Evolutionary conservation across 768 basidiomycete species (phyloP).

Genomic region (Lactarius quietus): DNA sequence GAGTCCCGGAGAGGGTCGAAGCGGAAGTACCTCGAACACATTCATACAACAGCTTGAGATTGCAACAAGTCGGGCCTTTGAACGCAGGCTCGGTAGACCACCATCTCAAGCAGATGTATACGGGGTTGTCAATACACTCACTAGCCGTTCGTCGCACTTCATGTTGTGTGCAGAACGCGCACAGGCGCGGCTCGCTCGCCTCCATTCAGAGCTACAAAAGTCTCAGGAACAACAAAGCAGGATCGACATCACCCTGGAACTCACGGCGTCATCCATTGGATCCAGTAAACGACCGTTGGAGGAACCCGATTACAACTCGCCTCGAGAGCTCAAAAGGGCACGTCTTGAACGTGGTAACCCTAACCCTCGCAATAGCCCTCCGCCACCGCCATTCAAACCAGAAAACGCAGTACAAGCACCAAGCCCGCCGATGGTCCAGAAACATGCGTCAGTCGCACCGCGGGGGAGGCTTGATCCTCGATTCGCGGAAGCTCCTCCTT

Average conservation of each 20-base stretch:
- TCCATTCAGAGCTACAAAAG: slow-evolving; percentile 6
- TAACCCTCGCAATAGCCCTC: not conserved
- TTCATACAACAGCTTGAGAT: not conserved
- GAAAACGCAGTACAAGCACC: not conserved
- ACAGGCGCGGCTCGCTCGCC: slow-evolving; percentile 13
- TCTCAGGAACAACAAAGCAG: not conserved
- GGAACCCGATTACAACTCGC: not conserved
- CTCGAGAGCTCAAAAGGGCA: slow-evolving; percentile 3
- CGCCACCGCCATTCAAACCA: not conserved
- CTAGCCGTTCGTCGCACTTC: not conserved
- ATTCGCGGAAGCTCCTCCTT: not conserved
- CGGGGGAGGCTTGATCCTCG: not conserved
- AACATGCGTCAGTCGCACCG: not conserved
- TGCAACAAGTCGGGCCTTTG: slow-evolving; percentile 7
- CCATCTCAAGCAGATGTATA: slow-evolving; percentile 4
- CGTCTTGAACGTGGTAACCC: not conserved
- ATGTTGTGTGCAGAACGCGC: slow-evolving; percentile 4
- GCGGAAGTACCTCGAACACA: not conserved
- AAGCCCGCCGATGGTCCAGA: not conserved
- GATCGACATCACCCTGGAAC: not conserved
- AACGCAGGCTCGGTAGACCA: slow-evolving; percentile 9
- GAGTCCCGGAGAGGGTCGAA: not conserved
- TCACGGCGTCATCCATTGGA: not conserved
- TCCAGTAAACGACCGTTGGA: not conserved
- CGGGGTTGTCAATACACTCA: not conserved